phyloP scores from a whole-genome alignment of 495 filamentous ascomycete genomes.

The Thermothielavioides terrestris region DNA sequence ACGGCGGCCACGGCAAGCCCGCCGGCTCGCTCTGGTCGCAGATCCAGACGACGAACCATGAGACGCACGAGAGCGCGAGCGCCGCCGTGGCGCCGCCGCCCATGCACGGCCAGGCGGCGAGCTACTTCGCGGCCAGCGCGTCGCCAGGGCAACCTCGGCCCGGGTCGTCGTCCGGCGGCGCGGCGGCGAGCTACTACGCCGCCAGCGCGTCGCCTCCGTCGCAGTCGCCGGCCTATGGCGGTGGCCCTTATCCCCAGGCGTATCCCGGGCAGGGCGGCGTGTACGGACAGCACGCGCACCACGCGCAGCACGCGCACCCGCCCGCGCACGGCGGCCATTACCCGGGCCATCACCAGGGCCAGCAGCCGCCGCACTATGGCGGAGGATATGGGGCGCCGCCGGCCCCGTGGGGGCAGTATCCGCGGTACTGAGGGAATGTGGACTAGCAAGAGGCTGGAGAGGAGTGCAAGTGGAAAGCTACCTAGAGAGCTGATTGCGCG shows the following conservation, averaged over 20 bases:
- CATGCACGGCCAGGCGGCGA: background rate
- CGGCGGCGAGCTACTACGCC: background rate
- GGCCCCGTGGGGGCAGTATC: slow-evolving; percentile 11
- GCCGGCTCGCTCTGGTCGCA: slow-evolving; percentile 45
- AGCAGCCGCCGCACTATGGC: slow-evolving; percentile 4
- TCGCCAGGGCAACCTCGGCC: background rate
- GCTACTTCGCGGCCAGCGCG: background rate
- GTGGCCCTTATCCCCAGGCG: background rate
- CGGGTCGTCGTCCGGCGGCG: background rate
- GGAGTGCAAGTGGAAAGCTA: background rate
- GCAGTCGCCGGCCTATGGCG: slow-evolving; percentile 5
- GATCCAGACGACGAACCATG: slow-evolving; percentile 20
- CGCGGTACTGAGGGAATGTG: slow-evolving; percentile 7
- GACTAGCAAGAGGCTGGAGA: background rate
- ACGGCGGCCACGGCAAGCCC: slow-evolving; percentile 44
- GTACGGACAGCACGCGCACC: slow-evolving; percentile 6
- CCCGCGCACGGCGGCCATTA: background rate
- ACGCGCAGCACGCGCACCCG: background rate
- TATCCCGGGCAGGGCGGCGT: slow-evolving; percentile 5
- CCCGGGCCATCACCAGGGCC: slow-evolving; percentile 4
- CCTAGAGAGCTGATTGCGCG: background rate
- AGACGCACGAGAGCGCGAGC: background rate
- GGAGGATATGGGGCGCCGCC: too few relatives aligned
- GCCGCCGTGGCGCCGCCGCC: background rate
- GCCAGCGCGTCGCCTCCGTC: slow-evolving; percentile 3